phyloP scores from a whole-genome alignment of 2,329 filamentous ascomycete species.

The Arachnomyces sp. region DNA sequence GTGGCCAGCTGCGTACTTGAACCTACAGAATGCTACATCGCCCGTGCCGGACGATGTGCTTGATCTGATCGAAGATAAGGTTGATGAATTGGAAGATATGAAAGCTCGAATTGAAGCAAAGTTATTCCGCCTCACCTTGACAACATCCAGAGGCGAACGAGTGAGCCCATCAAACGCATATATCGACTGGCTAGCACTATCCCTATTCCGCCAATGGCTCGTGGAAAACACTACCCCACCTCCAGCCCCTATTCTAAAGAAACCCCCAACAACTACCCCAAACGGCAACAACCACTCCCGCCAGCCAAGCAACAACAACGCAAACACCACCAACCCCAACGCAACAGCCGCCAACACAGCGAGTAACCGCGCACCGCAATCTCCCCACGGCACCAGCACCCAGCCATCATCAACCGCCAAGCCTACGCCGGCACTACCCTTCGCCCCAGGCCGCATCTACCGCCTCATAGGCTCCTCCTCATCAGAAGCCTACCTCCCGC shows the following conservation, averaged over 20 bases:
- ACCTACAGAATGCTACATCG: slow-evolving; percentile 47
- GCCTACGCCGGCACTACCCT: slow-evolving; percentile 23
- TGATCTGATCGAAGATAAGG: slow-evolving; percentile 89
- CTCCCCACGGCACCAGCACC: slow-evolving; percentile 10
- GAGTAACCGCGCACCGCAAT: slow-evolving; percentile 7
- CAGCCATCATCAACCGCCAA: slow-evolving; percentile 16
- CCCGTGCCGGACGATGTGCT: slow-evolving; percentile 66
- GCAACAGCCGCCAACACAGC: slow-evolving; percentile 6
- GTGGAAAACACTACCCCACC: slow-evolving; percentile 79
- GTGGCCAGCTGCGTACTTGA: slow-evolving; percentile 75
- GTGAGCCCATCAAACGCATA: slow-evolving; percentile 72
- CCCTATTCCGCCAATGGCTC: slow-evolving; percentile 84
- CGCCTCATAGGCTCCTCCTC: slow-evolving; percentile 61
- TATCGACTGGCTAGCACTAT: slow-evolving; percentile 81
- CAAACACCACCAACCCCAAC: slow-evolving; percentile 10
- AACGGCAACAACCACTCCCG: slow-evolving; percentile 6
- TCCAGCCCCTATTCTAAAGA: slow-evolving; percentile 42
- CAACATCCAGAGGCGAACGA: slow-evolving; percentile 70
- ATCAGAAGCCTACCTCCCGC: slow-evolving; percentile 59
- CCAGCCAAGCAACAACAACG: slow-evolving; percentile 9
- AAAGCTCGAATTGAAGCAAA: slow-evolving; percentile 71
- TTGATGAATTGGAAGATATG: slow-evolving; percentile 78
- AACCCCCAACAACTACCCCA: slow-evolving; percentile 9
- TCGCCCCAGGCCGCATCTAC: slow-evolving; percentile 59
- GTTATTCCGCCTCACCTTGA: slow-evolving; percentile 72